Evolutionary conservation across 306 rosid genomes (phyloP).

Genomic region (Vigna unguiculata): DNA sequence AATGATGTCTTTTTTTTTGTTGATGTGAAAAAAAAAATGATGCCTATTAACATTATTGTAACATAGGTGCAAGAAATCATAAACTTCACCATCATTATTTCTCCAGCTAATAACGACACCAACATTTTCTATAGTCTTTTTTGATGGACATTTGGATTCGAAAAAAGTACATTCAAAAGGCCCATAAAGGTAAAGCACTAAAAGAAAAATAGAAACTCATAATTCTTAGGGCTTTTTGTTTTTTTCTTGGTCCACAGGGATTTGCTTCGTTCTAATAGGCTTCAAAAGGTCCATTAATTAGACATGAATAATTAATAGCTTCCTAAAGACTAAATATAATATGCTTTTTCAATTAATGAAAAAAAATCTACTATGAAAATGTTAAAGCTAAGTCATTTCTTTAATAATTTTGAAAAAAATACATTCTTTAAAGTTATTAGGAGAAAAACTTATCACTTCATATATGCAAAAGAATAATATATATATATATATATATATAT

Average conservation of each 20-base stretch:
- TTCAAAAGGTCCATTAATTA: background rate
- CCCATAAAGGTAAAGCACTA: background rate
- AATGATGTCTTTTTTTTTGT: background rate
- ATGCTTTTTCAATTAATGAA: background rate
- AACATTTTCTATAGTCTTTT: background rate
- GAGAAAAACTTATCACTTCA: no score
- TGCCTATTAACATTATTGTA: background rate
- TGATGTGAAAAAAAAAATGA: background rate
- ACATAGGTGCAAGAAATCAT: background rate
- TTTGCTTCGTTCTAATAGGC: background rate
- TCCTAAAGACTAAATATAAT: background rate
- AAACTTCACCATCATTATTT: background rate
- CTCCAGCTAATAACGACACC: background rate
- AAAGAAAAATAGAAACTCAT: background rate
- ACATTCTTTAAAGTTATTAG: no score
- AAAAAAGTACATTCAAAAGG: background rate
- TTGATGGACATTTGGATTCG: background rate
- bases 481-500: no score
- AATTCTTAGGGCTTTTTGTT: background rate
- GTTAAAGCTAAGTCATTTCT: no score
- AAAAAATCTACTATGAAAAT: no score
- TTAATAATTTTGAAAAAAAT: no score
- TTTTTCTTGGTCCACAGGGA: background rate
- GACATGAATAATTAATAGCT: background rate
- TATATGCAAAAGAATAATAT: no score